Conservation (phyloP, 2,329 filamentous ascomycete genomes). For the Dryadomyces quercivorus region DNA sequence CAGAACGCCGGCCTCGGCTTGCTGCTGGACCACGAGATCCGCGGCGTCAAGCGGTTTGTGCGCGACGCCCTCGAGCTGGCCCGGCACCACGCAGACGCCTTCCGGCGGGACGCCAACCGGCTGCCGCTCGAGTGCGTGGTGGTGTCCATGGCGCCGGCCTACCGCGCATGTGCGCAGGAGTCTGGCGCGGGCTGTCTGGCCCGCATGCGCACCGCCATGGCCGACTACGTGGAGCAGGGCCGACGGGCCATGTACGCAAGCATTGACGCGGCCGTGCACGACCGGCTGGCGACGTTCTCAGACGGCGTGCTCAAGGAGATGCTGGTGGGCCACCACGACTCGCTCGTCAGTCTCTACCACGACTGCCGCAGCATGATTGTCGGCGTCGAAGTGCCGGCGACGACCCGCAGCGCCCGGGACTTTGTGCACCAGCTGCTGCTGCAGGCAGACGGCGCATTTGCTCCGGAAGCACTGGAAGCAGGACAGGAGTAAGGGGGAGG, state of each 20-base stretch:
- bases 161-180: conserved; percentile 31
- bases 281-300: conserved; percentile 25
- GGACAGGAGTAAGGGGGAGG: neutral
- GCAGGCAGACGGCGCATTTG: conserved; percentile 8
- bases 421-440: conserved; percentile 6
- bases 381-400: conserved; percentile 19
- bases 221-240: conserved; percentile 24
- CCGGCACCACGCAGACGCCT: conserved; percentile 13
- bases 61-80: neutral
- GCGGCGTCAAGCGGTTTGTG: neutral
- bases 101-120: conserved; percentile 39
- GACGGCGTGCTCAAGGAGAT: conserved; percentile 21
- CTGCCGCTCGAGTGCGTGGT: conserved; percentile 37
- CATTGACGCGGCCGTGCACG: conserved; percentile 27
- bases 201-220: conserved; percentile 41
- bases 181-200: conserved; percentile 29
- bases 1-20: conserved; percentile 14
- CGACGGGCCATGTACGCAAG: conserved; percentile 36
- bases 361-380: conserved; percentile 40
- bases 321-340: conserved; percentile 32
- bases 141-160: conserved; percentile 30
- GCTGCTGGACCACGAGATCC: conserved; percentile 3
- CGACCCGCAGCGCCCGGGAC: conserved; percentile 2
- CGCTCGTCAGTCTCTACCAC: conserved; percentile 37
- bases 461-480: neutral